Base-by-base conservation (phyloP, 768 basidiomycete genomes). In the Russula ochroleuca region DNA sequence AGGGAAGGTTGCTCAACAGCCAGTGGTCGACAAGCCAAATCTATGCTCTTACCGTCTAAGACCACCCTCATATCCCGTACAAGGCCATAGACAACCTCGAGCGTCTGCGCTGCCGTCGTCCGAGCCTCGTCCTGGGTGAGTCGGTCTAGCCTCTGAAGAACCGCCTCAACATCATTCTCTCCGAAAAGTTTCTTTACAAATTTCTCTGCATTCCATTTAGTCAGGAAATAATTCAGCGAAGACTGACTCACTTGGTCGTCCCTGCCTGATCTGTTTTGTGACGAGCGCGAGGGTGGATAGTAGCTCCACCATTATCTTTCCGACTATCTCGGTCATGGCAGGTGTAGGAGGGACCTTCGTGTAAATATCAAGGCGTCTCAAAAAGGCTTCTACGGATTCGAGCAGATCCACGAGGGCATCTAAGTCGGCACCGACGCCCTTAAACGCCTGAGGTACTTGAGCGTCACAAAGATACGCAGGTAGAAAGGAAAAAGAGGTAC, bases 231-330 rank as follows among this genome's bases (percentile, higher is more conserved):
- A 14, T 21, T 28, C 28, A 7, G 19, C 5, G 19, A 48, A 11
- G 21, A 35, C 13, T 2, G 8, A 47, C 57, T 48, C 10, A 48
- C 57, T 48, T 45, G 43, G 43, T 45, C 43, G 43, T n/a, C 43
- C 43, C 9, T 45, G 43, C 43, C 9, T 45, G 3, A 45, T n/a
- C n/a, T 45, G 43, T 8, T 45, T 45, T 45, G 43, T 45, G 19
- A 9, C 43, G n/a, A 45, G 9, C 9, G 43, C 43, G 19, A 45
- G n/a, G 8, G 43, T 45, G 43, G 43, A 45, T 19, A 45, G 43
- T 8, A 45, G 6, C n/a, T 58, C 57, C 33, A 37, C 57, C 25
- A 58, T 21, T 11, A 58, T 49, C 35, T 58, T 58, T 13, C 31
- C 35, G 13, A 58, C 8, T 2, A 58, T 25, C 28, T 38, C 57